Base-by-base conservation (phyloP, 495 filamentous ascomycete species). In the Saxophila tyrrhenica region DNA sequence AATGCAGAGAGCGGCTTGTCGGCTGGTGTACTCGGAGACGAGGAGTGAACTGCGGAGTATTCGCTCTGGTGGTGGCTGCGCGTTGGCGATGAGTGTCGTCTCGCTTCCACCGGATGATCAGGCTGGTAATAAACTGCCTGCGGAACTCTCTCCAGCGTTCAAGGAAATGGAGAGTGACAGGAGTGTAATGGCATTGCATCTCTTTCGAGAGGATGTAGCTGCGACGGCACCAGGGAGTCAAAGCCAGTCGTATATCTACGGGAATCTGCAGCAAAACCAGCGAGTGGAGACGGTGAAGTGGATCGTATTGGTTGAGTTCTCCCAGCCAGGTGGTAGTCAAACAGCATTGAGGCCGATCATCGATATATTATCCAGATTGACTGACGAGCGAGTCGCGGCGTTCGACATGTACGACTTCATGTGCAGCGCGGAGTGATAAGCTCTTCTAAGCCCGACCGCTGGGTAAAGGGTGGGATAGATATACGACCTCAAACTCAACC, bases 1-100 rank as follows among this genome's bases (percentile, higher is more conserved):
- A 2, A 51, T 57, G 48, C 15, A 51, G 15, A 48, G 48, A 1
- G 24, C 39, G 7, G 54, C 54, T 5, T 45, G 48, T 41, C n/a
- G 13, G 13, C 11, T 52, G 19, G 38, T 48, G 3, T 17, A 48
- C 17, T 48, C 45, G 21, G 45, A 48, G 45, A 3, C 13, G 23
- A 13, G 45, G 23, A 25, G 3, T 13, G 13, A 48, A 3, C 20
- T 48, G 5, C 3, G 25, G 3, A 8, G 11, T 11, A 3, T 3
- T 9, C 7, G 3, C 7, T n/a, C 20, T 13, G 24, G 21, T 2
- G 3, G 7, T 9, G 45, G 45, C 17, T 9, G 10, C 10, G 10
- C 24, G 45, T 7, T 48, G 19, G 45, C 21, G 3, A 24, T 48
- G 45, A 8, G 23, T 8, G 45, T 24, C 10, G 7, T 48, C 19